Conservation (phyloP, 331 rosid genomes). For the Arachis monticola region DNA sequence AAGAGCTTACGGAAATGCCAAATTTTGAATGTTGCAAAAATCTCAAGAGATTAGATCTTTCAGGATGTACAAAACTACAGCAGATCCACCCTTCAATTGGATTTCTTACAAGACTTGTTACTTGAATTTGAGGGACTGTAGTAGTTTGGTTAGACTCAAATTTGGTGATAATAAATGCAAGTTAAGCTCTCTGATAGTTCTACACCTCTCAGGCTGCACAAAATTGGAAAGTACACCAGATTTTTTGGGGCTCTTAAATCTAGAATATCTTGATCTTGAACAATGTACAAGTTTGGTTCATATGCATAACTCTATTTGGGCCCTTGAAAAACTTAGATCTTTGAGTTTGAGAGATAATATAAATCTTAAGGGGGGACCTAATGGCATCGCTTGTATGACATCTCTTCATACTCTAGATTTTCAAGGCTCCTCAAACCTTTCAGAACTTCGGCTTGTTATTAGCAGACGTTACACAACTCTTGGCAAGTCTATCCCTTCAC, state of each 20-base stretch:
- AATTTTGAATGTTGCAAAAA: background rate
- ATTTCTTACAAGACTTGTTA: background rate
- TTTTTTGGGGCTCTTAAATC: background rate
- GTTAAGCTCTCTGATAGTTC: background rate
- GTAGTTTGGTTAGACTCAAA: background rate
- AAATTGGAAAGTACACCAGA: background rate
- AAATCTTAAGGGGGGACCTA: background rate
- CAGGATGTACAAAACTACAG: background rate
- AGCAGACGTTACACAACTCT: too few species aligned
- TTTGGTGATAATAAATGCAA: too few species aligned
- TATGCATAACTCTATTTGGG: background rate
- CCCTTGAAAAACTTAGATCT: background rate
- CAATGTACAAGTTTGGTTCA: background rate
- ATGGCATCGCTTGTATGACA: background rate
- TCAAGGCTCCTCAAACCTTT: background rate
- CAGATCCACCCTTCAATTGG: background rate
- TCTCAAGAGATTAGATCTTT: background rate
- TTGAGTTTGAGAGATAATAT: constrained; percentile 1
- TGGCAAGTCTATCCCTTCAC: background rate
- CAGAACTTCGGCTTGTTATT: background rate
- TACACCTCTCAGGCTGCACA: background rate
- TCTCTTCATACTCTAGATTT: background rate
- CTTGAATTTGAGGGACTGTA: background rate
- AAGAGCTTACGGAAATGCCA: background rate
- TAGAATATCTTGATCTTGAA: background rate